Base-by-base conservation (phyloP, 352 stramenopile species). In the Phytophthora fragariae region DNA sequence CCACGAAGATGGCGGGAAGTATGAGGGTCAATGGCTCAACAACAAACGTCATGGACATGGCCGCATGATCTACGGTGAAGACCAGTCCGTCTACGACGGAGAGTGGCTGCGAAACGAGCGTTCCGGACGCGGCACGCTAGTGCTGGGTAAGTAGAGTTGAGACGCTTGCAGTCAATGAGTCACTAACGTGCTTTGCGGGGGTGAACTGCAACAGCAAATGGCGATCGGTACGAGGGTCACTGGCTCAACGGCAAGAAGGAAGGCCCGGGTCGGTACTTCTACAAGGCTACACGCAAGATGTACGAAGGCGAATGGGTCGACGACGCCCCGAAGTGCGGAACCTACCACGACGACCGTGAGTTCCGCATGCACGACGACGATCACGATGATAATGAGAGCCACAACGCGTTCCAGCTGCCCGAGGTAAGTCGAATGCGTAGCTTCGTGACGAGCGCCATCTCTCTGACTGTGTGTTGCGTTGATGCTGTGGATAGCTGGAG, bases 221-320 rank as follows among this genome's bases (percentile, higher is more conserved):
- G 92, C 5, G 92, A 96, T 77, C 71, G 83, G 0, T 97, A 97
- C 68, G 90, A 98, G 49, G 92, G 90, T 47, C 86, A 94, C 57
- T 97, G 92, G 87, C 62, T 92, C 4, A 79, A 95, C 56, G 92
- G 96, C 79, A 89, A 94, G 65, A 97, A 97, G 72, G 87, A 98
- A 88, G 91, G 92, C 0, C 82, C 86, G 4, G 92, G 93, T 21
- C 76, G 84, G 37, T 97, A 89, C 66, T 91, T 89, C 76, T 98
- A 97, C 75, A 92, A 90, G 65, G 82, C 77, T 2, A 97, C 88
- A 8, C 75, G 83, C 56, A 95, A 95, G 59, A 79, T 95, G 54
- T 97, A 97, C 78, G 88, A 97, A 77, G 93, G 91, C 37, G 90
- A 97, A 71, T 98, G 93, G 93, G 86, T 91, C 14, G 83, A 91